Percentiles rank a stretch among this genome's conserved stretches.
Conservation (phyloP, 2,329 filamentous ascomycete genomes). For the Cladosporium cucumerinum region DNA sequence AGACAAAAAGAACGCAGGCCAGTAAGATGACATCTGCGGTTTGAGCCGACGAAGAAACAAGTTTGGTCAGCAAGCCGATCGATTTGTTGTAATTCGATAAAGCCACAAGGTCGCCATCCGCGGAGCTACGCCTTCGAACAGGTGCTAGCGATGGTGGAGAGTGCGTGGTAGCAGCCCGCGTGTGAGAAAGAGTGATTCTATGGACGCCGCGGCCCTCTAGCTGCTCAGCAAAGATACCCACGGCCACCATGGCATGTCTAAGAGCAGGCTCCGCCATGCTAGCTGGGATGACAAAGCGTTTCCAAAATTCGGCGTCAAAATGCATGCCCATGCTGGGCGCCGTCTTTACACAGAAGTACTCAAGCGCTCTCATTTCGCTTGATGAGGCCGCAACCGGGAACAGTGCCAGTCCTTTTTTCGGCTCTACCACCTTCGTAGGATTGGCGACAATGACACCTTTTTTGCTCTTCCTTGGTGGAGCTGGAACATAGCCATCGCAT, state of each 20-base stretch:
- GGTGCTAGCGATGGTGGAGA: neutral
- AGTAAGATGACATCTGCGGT: neutral
- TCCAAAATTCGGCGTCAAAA: slow-evolving; percentile 20
- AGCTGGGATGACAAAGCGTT: slow-evolving; percentile 18
- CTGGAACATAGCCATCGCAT: slow-evolving; percentile 35
- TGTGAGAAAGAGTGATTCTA: neutral
- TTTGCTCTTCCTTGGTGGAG: neutral
- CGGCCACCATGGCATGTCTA: slow-evolving; percentile 19
- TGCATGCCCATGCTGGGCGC: slow-evolving; percentile 20
- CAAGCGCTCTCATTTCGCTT: slow-evolving; percentile 20
- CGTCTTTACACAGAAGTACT: slow-evolving; percentile 23
- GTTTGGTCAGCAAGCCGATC: neutral
- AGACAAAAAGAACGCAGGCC: slow-evolving; percentile 16
- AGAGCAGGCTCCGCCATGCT: slow-evolving; percentile 17
- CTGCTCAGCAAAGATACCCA: slow-evolving; percentile 16
- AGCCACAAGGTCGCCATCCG: neutral
- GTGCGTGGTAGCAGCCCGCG: neutral
- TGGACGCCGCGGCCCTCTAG: neutral
- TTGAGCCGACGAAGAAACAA: neutral
- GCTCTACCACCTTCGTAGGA: neutral
- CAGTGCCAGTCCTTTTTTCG: neutral
- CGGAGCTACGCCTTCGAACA: neutral
- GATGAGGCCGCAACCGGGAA: neutral
- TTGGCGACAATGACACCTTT: neutral
- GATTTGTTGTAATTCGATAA: slow-evolving; percentile 15